Conservation (phyloP, 2,329 filamentous ascomycete genomes). For the Trichoderma atroviride region DNA sequence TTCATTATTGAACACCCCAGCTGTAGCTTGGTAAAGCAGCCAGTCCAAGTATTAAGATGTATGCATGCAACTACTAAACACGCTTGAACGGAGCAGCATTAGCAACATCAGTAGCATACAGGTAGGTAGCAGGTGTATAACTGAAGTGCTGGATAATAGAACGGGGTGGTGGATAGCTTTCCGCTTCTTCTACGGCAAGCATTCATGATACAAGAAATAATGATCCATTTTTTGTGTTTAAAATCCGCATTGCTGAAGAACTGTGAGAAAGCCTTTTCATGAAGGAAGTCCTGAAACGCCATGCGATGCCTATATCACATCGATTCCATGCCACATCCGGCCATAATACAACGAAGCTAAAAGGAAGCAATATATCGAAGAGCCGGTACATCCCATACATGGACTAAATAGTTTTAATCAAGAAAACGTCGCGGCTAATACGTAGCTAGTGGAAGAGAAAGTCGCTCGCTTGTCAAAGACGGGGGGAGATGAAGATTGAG, state of each 20-base stretch:
- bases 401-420: not conserved
- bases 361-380: not conserved
- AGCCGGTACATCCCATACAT: not conserved
- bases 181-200: no score
- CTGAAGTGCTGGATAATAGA: no score
- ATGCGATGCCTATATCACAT: slow-evolving; percentile 10
- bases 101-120: no score
- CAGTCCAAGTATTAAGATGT: no score
- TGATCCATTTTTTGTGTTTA: not conserved
- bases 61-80: no score
- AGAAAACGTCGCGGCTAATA: not conserved
- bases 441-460: not conserved
- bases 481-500: not conserved
- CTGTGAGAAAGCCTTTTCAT: not conserved
- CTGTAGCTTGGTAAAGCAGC: no score
- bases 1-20: no score
- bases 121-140: no score
- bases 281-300: slow-evolving; percentile 3
- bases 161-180: no score
- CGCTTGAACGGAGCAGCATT: no score
- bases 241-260: not conserved
- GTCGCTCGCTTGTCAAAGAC: not conserved
- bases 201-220: not conserved
- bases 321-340: not conserved
- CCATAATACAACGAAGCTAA: not conserved